Evolutionary conservation across 202 grass and related monocot species (phyloP), one percentile per base, ranked within the genome.

Genomic region (Schoenoplectus triqueter): DNA sequence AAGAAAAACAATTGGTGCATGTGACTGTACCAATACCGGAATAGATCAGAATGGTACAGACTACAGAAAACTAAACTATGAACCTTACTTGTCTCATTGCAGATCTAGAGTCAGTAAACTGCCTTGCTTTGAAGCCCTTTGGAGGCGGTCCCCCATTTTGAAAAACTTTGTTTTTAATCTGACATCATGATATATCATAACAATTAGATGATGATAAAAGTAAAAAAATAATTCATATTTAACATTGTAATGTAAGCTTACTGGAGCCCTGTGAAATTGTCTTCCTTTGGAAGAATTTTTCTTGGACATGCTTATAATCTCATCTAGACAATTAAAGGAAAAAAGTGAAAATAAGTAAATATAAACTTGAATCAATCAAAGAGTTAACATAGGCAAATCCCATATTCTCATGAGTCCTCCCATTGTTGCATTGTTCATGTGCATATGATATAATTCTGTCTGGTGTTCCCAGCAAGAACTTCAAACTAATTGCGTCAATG

Each of bases 251-350:
- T 82, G 52, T 72, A 85, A 80, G 55, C 87, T 85, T 90, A 99
- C 96, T 22, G 90, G 90, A 60, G 83, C 87, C 60, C 93, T 91
- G 69, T 88, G 80, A 62, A 87, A 69, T 80, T 86, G 86, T 88
- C 89, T 92, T 67, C 76, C 91, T 81, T 82, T 89, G 79, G 84
- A 63, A 69, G 69, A 40, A 76, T 88, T 95, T 80, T 98, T 95
- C 95, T 99, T 99, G 41, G 96, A 99, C 91, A 96, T 94, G 82
- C 93, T 96, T 84, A 99, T 99, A 78, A 96, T 99, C 81, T 99
- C 93, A 81, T 99, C 96, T 98, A 57, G 2, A 22, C 81, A 73
- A 69, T 69, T 0, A 60, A 18, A 20, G 64, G 84, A 64, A 64
- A 13, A 31, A 45, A 15, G 46, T 22, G 18, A 87, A 78, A 74